Conservation (phyloP, 2,329 filamentous ascomycete species). For the Curvularia hawaiiensis region DNA sequence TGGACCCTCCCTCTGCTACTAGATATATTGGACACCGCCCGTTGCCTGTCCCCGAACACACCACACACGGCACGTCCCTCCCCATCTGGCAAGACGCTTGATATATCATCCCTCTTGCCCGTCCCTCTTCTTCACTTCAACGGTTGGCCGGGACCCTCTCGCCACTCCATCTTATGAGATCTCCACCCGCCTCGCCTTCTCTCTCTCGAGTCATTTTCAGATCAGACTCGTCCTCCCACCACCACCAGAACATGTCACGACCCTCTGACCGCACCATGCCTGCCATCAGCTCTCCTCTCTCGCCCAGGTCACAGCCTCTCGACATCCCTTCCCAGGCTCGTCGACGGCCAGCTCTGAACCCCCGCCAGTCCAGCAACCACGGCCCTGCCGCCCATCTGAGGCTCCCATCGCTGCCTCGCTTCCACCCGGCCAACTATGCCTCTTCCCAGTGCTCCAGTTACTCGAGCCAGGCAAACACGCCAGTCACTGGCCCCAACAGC, state of each 20-base stretch:
- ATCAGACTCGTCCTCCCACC: slow-evolving; percentile 18
- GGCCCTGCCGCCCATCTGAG: slow-evolving; percentile 48
- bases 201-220: slow-evolving; percentile 28
- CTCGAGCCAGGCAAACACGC: slow-evolving; percentile 46
- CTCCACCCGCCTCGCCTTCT: slow-evolving; percentile 27
- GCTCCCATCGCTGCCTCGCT: slow-evolving; percentile 57
- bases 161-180: slow-evolving; percentile 37
- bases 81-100: slow-evolving; percentile 5
- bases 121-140: slow-evolving; percentile 6
- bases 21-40: slow-evolving; percentile 40
- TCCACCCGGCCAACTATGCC: slow-evolving; percentile 59
- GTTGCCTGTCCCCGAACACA: slow-evolving; percentile 24
- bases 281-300: slow-evolving; percentile 40
- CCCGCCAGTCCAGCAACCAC: slow-evolving; percentile 43
- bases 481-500: slow-evolving; percentile 46
- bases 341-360: slow-evolving; percentile 39
- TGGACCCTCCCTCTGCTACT: slow-evolving; percentile 37
- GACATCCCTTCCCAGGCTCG: slow-evolving; percentile 43
- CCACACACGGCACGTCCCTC: slow-evolving; percentile 9
- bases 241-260: slow-evolving; percentile 35
- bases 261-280: slow-evolving; percentile 39
- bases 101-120: slow-evolving; percentile 15
- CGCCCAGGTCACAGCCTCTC: slow-evolving; percentile 43
- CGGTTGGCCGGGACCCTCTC: slow-evolving; percentile 24
- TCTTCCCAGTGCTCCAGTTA: slow-evolving; percentile 46